Evolutionary conservation across 495 filamentous ascomycete genomes (phyloP).

Genomic region (Aspergillus cavernicola): DNA sequence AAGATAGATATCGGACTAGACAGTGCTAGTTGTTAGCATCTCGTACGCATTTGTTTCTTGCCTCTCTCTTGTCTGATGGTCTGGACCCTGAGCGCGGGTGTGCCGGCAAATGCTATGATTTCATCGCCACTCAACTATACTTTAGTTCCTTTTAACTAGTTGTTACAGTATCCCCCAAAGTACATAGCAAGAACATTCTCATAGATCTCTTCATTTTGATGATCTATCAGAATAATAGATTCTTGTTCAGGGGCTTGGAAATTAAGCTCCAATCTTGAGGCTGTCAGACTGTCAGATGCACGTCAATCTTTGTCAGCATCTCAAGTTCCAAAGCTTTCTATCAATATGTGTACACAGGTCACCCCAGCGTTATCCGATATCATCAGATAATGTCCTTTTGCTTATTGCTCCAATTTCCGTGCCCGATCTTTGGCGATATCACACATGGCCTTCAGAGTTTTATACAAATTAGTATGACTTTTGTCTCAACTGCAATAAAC

Average conservation of each 20-base stretch:
- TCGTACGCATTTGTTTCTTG: not conserved
- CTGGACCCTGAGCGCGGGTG: not conserved
- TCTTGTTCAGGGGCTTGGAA: too few species aligned
- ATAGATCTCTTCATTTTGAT: not conserved
- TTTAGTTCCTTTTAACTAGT: not conserved
- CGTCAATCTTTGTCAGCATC: not conserved
- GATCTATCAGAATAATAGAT: too few species aligned
- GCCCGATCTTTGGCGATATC: constrained; percentile 65
- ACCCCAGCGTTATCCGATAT: too few species aligned
- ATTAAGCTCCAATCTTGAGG: constrained; percentile 2
- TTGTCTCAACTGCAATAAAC: too few species aligned
- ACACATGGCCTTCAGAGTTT: constrained; percentile 61
- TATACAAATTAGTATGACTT: constrained; percentile 1
- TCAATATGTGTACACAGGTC: too few species aligned
- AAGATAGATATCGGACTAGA: not conserved
- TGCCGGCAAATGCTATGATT: not conserved
- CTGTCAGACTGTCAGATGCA: not conserved
- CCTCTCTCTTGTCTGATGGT: not conserved
- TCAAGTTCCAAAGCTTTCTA: not conserved
- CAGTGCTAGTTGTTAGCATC: not conserved
- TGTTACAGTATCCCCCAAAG: too few species aligned
- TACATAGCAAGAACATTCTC: too few species aligned
- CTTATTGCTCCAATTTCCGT: constrained; percentile 41
- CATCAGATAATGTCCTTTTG: not conserved
- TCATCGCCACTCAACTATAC: not conserved